Evolutionary conservation across 2,329 filamentous ascomycete genomes (phyloP), one percentile per base, ranked within the genome.

Genomic region (Onygenales sp.): DNA sequence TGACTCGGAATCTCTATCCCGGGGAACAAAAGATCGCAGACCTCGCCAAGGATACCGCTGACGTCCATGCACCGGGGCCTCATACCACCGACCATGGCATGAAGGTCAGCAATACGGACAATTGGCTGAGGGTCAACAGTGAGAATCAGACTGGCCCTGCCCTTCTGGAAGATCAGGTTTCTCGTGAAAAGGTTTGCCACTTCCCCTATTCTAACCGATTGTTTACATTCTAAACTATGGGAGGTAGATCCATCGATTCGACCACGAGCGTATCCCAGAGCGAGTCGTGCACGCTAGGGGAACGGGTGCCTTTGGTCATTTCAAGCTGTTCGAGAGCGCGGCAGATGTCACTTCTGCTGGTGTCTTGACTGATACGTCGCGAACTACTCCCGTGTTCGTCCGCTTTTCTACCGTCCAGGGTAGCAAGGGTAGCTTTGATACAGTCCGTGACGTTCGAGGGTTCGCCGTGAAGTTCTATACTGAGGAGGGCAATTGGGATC

Each of bases 391-490:
- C 0, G 73, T 87, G 1, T 88, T 89, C 63, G 63, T 86, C 13
- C 83, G 87, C 0, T 91, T 93, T 67, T 92, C 87, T 0, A 92
- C 88, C 0, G 87, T 89, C 0, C 76, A 87, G 2, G 86, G 86
- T 6, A 87, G 82, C 64, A 78, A 83, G 36, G 88, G 87, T 10
- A 87, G 84, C 50, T 85, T 87, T 5, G 88, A 93, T 64, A 91
- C 86, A 0, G 87, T 90, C 1, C 81, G 88, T n/a, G 87, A 93
- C 73, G 85, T 90, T 2, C 81, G 87, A 39, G 87, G 88, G 1
- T 93, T 92, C 58, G 86, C 87, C 0, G 70, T 88, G 57, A 89
- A 88, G 68, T 83, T 88, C 62, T 90, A 90, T 64, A 90, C 87
- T 0, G 72, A 86, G 0, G 86, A 91, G 61, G 87, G 86, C 3